Evolutionary conservation across 805 yeast genomes (phyloP).

Genomic region (Nematodospora valgi): DNA sequence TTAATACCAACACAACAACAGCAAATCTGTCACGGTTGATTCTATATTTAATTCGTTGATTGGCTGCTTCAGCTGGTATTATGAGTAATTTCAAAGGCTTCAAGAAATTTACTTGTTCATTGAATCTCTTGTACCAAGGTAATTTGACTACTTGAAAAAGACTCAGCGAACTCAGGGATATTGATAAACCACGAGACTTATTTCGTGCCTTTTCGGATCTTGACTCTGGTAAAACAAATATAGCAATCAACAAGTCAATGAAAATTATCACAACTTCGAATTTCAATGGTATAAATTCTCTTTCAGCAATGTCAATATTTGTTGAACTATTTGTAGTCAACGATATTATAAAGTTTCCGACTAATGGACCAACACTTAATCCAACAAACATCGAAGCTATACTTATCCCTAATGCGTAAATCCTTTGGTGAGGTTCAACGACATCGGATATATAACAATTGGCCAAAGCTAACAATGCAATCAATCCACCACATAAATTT

Average conservation of each 20-base stretch:
- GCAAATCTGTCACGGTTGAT: conserved; percentile 23
- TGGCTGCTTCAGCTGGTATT: conserved; percentile 42
- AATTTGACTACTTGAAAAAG: conserved; percentile 5
- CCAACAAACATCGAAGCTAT: conserved; percentile 61
- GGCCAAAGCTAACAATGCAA: conserved; percentile 52
- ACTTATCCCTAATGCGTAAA: conserved; percentile 54
- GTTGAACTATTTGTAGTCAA: conserved; percentile 7
- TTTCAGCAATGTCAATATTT: conserved; percentile 12
- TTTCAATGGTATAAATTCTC: conserved; percentile 32
- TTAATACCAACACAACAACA: conserved; percentile 45
- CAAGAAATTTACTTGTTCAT: conserved; percentile 20
- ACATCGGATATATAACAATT: conserved; percentile 76
- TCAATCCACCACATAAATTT: conserved; percentile 60
- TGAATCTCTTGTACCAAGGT: conserved; percentile 1
- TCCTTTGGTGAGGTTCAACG: conserved; percentile 57
- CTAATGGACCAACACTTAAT: conserved; percentile 60
- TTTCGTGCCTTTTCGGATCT: conserved; percentile 52
- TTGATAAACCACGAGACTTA: conserved; percentile 45
- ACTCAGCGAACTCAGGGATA: conserved; percentile 16
- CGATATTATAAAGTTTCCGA: conserved; percentile 40
- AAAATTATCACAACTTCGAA: conserved; percentile 32
- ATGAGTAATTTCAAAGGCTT: conserved; percentile 54
- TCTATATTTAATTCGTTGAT: conserved; percentile 13
- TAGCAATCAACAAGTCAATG: conserved; percentile 22
- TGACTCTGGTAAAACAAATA: conserved; percentile 56